These are phyloP conservation scores for Seiridium unicorne DNA, from an alignment of 2,329 filamentous ascomycete genomes.

Conservation along the genomic window DNA sequence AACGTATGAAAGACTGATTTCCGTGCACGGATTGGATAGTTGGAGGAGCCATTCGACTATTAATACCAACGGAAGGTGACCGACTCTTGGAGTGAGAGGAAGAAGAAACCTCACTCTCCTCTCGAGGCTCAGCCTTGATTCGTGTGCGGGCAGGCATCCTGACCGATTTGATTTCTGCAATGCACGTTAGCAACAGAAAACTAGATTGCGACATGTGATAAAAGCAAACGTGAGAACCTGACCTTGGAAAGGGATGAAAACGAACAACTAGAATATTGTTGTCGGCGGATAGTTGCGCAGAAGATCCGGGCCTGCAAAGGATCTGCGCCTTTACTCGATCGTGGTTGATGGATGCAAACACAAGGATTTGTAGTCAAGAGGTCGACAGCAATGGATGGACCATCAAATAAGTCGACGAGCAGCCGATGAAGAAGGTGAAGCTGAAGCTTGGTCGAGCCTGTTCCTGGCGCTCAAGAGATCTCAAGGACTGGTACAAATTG, in stretches of 20 bases:
- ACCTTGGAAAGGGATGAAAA: too few species aligned
- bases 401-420: too few species aligned
- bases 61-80: background rate
- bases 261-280: too few species aligned
- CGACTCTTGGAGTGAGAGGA: background rate
- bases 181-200: background rate
- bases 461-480: background rate
- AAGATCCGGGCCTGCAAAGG: too few species aligned
- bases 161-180: background rate
- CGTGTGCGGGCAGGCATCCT: conserved; percentile 1
- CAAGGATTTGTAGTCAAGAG: too few species aligned
- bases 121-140: conserved; percentile 5
- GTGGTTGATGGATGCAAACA: too few species aligned
- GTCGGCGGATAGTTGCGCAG: too few species aligned
- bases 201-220: too few species aligned
- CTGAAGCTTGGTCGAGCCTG: background rate
- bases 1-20: conserved; percentile 6
- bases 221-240: too few species aligned
- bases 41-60: conserved; percentile 5
- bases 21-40: background rate
- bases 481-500: conserved; percentile 10
- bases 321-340: too few species aligned
- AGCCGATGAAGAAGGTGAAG: background rate
- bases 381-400: too few species aligned
- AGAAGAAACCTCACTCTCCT: background rate